Evolutionary conservation across 139 green algal genomes (phyloP).

Genomic region (Eudorina sp.): DNA sequence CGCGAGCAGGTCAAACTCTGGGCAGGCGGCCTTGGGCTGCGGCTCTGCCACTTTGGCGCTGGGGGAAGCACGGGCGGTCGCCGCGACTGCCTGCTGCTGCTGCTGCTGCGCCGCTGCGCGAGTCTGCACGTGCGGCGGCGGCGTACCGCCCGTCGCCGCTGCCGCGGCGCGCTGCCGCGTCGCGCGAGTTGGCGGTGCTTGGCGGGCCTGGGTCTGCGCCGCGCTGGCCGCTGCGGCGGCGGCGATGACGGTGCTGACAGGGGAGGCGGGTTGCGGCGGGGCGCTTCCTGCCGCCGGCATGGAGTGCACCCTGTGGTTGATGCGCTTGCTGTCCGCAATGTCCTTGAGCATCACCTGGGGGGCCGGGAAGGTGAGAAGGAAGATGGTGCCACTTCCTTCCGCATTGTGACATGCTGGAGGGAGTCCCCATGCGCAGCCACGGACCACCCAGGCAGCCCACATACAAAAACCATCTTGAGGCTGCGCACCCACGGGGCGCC

Average conservation of each 20-base stretch:
- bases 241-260: neutral
- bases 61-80: neutral
- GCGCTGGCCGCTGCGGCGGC: neutral
- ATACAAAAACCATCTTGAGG: no score
- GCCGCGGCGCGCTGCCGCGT: neutral
- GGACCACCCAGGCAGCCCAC: no score
- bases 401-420: no score
- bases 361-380: no score
- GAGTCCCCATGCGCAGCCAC: no score
- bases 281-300: neutral
- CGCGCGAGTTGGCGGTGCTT: neutral
- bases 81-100: neutral
- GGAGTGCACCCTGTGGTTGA: conserved; percentile 82
- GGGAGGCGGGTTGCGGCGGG: neutral
- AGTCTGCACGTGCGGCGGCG: conserved; percentile 26
- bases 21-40: neutral
- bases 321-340: conserved; percentile 92
- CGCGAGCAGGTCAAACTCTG: conserved; percentile 57
- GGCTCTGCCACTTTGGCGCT: neutral
- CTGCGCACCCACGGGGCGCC: no score
- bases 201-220: neutral
- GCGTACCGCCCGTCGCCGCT: neutral
- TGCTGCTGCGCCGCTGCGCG: neutral
- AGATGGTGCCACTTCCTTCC: no score
- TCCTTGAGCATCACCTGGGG: conserved; percentile 80